These are phyloP conservation scores for Gigaspora rosea DNA, from an alignment of 192 early-diverging fungal genomes.

Conservation along the genomic window DNA sequence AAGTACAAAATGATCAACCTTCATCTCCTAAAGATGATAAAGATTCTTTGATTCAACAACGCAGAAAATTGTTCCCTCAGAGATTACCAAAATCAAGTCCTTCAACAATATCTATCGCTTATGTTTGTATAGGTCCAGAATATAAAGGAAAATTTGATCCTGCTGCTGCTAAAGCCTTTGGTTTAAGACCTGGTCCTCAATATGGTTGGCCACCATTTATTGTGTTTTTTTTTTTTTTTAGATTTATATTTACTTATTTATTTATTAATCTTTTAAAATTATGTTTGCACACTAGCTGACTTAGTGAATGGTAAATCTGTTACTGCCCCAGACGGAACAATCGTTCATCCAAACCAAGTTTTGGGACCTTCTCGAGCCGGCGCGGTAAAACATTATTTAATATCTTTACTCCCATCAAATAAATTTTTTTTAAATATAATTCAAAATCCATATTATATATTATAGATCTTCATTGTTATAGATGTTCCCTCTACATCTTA, in stretches of 20 bases:
- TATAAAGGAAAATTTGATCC: constrained; percentile 82
- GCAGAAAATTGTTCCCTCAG: constrained; percentile 10
- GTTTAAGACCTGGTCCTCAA: constrained; percentile 64
- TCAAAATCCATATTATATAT: not conserved
- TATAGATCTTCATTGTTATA: constrained; percentile 62
- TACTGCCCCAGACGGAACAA: constrained; percentile 58
- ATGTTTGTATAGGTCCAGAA: constrained; percentile 73
- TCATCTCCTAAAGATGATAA: constrained; percentile 17
- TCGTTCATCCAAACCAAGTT: constrained; percentile 74
- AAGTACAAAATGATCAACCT: constrained; percentile 14
- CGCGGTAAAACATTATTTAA: constrained; percentile 41
- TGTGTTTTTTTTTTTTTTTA: not conserved
- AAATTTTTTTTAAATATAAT: not conserved
- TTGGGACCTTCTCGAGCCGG: constrained; percentile 60
- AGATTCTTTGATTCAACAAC: not conserved
- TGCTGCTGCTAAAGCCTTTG: constrained; percentile 63
- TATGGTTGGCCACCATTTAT: constrained; percentile 42
- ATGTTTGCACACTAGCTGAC: constrained; percentile 30
- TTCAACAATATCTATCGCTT: constrained; percentile 57
- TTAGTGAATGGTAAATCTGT: constrained; percentile 66
- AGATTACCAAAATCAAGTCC: constrained; percentile 53
- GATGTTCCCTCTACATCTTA: constrained; percentile 67
- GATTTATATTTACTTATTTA: not conserved
- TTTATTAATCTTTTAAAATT: not conserved
- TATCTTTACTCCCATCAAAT: not conserved